Conservation (phyloP, 1,139 yeast genomes). For the Nakaseomyces glabratus region DNA sequence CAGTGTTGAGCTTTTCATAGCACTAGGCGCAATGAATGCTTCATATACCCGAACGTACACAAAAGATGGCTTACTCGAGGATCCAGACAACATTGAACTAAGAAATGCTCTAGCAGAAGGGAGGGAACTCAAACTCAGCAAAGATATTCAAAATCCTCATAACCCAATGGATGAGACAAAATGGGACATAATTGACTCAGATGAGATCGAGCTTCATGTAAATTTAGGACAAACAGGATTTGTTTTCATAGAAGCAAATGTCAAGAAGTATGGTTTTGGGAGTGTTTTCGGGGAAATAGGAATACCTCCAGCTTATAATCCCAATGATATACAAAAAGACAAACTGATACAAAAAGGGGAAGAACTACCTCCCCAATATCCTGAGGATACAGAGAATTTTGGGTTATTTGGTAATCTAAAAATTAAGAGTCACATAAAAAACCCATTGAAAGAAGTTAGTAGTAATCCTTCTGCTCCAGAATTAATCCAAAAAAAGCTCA, state of each 20-base stretch:
- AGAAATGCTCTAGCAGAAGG: slow-evolving; percentile 22
- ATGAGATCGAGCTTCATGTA: slow-evolving; percentile 49
- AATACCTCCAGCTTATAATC: slow-evolving; percentile 66
- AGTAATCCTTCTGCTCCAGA: slow-evolving; percentile 1
- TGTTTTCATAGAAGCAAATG: slow-evolving; percentile 89
- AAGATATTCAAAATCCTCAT: slow-evolving; percentile 19
- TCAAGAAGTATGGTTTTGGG: slow-evolving; percentile 84
- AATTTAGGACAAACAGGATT: slow-evolving; percentile 88
- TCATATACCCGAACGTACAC: slow-evolving; percentile 31
- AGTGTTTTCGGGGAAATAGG: slow-evolving; percentile 63
- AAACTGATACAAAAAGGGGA: slow-evolving; percentile 63
- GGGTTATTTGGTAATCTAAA: slow-evolving; percentile 4
- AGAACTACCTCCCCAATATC: slow-evolving; percentile 57
- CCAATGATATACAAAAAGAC: slow-evolving; percentile 43
- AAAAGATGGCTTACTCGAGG: slow-evolving; percentile 29
- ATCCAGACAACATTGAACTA: slow-evolving; percentile 28
- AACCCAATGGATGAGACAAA: slow-evolving; percentile 15
- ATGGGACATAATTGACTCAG: slow-evolving; percentile 20
- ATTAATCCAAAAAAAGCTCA: slow-evolving; percentile 2
- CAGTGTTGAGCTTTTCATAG: slow-evolving; percentile 56
- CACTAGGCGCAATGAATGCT: slow-evolving; percentile 30
- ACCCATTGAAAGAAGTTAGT: slow-evolving; percentile 1
- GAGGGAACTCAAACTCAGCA: slow-evolving; percentile 19
- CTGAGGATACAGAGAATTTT: background rate
- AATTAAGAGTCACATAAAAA: slow-evolving; percentile 3